Evolutionary conservation across 345 rosid genomes (phyloP).

Genomic region (Triadica sebifera): DNA sequence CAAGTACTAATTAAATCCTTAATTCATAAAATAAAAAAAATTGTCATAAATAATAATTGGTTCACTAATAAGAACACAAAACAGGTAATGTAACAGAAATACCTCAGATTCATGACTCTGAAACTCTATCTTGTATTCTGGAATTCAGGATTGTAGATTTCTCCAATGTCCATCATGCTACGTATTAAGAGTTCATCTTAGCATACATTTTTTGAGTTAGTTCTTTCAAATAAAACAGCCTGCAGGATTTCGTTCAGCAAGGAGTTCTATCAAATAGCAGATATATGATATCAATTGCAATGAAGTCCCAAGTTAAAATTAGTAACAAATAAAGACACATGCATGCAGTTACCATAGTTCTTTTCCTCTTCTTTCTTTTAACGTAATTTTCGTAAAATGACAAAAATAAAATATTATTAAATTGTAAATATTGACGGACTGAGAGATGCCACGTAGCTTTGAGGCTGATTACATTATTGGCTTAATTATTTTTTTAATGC

Average conservation of each 20-base stretch:
- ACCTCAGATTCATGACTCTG: slow-evolving; percentile 99
- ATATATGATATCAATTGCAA: slow-evolving; percentile 87
- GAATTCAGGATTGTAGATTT: slow-evolving; percentile 83
- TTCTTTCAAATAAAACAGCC: slow-evolving; percentile 91
- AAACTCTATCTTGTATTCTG: slow-evolving; percentile 86
- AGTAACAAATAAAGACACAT: background rate
- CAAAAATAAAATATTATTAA: too few relatives aligned
- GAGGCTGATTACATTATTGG: background rate
- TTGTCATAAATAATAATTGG: background rate
- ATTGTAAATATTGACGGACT: too few relatives aligned
- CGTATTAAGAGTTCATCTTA: slow-evolving; percentile 18
- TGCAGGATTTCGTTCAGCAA: slow-evolving; percentile 95
- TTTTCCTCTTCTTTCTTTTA: background rate
- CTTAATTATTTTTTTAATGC: background rate
- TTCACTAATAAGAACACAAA: background rate
- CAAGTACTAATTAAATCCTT: slow-evolving; percentile 8
- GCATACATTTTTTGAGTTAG: slow-evolving; percentile 64
- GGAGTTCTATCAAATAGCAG: slow-evolving; percentile 75
- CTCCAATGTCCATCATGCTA: slow-evolving; percentile 64
- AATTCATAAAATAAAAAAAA: background rate
- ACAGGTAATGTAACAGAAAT: slow-evolving; percentile 7
- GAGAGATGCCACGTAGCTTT: slow-evolving; percentile 16
- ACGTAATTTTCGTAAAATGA: too few relatives aligned
- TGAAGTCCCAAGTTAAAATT: slow-evolving; percentile 18
- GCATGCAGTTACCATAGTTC: background rate